Percentiles rank a stretch among this genome's conserved stretches.
Evolutionary conservation across 2,329 filamentous ascomycete species (phyloP).

Genomic region (Venturia oleaginea): DNA sequence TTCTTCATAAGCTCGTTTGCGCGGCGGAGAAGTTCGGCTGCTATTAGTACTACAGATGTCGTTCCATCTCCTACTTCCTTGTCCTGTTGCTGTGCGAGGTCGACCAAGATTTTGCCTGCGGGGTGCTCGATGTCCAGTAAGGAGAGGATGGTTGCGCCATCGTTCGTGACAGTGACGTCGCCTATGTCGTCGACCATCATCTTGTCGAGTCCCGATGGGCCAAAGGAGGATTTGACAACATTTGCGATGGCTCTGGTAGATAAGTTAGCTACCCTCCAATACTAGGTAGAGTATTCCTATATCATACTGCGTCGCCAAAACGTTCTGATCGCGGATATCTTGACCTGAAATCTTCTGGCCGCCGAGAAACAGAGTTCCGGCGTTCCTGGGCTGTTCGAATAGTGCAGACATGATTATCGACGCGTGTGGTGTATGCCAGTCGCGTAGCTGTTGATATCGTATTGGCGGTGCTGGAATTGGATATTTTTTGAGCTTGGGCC

Average conservation of each 20-base stretch:
- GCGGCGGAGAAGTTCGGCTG: constrained; percentile 83
- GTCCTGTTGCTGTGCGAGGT: constrained; percentile 95
- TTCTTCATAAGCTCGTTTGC: constrained; percentile 99
- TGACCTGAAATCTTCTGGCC: constrained; percentile 95
- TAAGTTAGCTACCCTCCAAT: background rate
- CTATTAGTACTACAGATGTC: constrained; percentile 94
- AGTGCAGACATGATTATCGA: constrained; percentile 68
- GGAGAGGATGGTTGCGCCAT: constrained; percentile 92
- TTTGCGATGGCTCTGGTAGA: constrained; percentile 67
- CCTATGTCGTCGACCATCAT: constrained; percentile 99
- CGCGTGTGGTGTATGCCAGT: background rate
- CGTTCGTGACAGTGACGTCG: constrained; percentile 97
- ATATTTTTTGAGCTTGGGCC: background rate
- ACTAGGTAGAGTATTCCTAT: background rate
- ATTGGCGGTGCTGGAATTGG: background rate
- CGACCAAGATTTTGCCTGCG: constrained; percentile 95
- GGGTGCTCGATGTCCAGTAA: constrained; percentile 96
- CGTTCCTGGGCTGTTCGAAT: constrained; percentile 88
- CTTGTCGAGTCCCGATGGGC: constrained; percentile 93
- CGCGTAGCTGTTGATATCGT: background rate
- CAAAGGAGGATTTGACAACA: constrained; percentile 98
- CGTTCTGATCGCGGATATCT: constrained; percentile 97
- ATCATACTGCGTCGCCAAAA: constrained; percentile 68
- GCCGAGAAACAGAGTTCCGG: constrained; percentile 90
- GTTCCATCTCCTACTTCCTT: constrained; percentile 98